Conservation (phyloP, 495 filamentous ascomycete species). For the Barbatosphaeria neglecta region DNA sequence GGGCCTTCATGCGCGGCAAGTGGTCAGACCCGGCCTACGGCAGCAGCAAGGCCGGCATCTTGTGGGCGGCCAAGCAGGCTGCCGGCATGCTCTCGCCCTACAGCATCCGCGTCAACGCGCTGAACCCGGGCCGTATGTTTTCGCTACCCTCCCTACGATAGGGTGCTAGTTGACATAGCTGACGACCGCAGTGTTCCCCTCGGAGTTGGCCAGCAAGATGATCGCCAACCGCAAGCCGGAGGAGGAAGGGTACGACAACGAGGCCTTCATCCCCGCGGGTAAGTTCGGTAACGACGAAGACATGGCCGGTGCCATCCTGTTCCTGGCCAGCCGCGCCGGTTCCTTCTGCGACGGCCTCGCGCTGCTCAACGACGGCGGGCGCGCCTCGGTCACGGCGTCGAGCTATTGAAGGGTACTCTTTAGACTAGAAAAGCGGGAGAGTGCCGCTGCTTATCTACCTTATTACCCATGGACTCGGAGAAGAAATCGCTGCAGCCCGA, state of each 20-base stretch:
- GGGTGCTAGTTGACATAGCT: slow-evolving; percentile 1
- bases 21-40: slow-evolving; percentile 36
- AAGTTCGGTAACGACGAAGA: slow-evolving; percentile 39
- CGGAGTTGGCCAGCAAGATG: slow-evolving; percentile 32
- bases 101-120: slow-evolving; percentile 43
- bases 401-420: too few species aligned
- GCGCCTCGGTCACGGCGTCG: slow-evolving; percentile 16
- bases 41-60: slow-evolving; percentile 40
- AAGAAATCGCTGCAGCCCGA: too few species aligned
- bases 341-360: slow-evolving; percentile 38
- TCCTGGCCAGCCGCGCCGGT: slow-evolving; percentile 18
- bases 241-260: slow-evolving; percentile 8
- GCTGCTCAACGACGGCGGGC: slow-evolving; percentile 37
- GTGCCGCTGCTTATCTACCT: too few species aligned
- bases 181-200: slow-evolving; percentile 31
- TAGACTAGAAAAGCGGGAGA: too few species aligned
- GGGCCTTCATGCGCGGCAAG: slow-evolving; percentile 30
- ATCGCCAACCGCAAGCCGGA: slow-evolving; percentile 25
- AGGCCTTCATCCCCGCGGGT: slow-evolving; percentile 32
- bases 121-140: slow-evolving; percentile 45
- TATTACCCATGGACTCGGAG: too few species aligned
- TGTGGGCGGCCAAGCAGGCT: slow-evolving; percentile 43
- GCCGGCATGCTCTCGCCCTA: slow-evolving; percentile 32
- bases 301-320: slow-evolving; percentile 37
- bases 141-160: neutral